Base-by-base conservation (phyloP, 2,329 filamentous ascomycete species). In the Aspergillus phoenicis region DNA sequence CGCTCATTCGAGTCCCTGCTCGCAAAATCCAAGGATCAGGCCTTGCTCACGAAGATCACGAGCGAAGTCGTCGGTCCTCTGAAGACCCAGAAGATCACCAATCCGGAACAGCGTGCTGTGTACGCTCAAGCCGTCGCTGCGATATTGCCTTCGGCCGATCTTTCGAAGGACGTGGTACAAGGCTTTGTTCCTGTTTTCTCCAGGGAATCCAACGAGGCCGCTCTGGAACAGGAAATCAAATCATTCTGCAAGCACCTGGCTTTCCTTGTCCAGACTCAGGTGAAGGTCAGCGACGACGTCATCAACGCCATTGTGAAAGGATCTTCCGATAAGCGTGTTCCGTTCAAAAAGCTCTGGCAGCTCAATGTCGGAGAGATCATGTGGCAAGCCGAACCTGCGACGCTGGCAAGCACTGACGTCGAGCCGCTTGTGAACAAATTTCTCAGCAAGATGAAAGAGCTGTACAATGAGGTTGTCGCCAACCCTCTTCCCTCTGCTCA, bases 161-260 rank as follows among this genome's bases (percentile, higher is more conserved):
- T 90, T 41, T 89, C 91, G 0, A 82, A 84, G 60, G 90, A 90
- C 66, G 83, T 94, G 30, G 84, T 87, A 1, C 79, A 83, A 53
- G 86, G 85, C 6, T 82, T 98, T 61, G 86, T 89, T 6, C 77
- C 86, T 17, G 81, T 92, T 13, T 88, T 90, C 17, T 79, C 85
- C 6, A 97, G 97, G 71, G 95, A 99, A 77, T 88, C 93, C 7
- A 98, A 96, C 69, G 95, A 99, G 75, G 80, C 84, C 38, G 93
- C 93, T 45, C 81, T 97, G 26, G 83, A 86, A 45, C 88, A 91
- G 8, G 92, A 97, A 75, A 87, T 93, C 6, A 83, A 83, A 36
- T 85, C 91, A 4, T 82, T 98, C 58, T 84, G 87, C 57, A 84
- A 85, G 62, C 89, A 91, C 68, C 78, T 89, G 36, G 78, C 80